Evolutionary conservation across 306 rosid genomes (phyloP).

Genomic region (Abrus pulchellus): DNA sequence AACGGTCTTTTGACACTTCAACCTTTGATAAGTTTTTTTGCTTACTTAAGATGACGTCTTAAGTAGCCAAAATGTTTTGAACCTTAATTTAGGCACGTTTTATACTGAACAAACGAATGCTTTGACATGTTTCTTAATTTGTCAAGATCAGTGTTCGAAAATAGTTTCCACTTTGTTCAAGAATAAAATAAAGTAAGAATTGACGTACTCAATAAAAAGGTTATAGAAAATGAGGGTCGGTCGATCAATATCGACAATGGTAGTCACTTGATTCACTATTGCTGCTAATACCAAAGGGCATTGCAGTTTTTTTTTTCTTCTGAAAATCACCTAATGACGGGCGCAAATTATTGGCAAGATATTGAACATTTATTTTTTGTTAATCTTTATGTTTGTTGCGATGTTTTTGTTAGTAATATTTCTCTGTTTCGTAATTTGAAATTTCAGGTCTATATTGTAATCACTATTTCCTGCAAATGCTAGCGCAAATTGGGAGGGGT

Average conservation of each 20-base stretch:
- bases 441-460: constrained; percentile 84
- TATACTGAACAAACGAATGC: background rate
- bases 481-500: constrained; percentile 86
- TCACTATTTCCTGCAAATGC: constrained; percentile 92
- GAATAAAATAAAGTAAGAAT: constrained; percentile 16
- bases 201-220: background rate
- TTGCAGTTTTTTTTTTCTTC: background rate
- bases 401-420: background rate
- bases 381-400: constrained; percentile 33
- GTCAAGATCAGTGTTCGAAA: constrained; percentile 19
- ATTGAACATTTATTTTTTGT: constrained; percentile 27
- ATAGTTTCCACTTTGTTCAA: constrained; percentile 11
- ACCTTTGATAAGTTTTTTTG: constrained; percentile 22
- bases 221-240: background rate
- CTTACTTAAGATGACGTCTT: constrained; percentile 16
- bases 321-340: background rate
- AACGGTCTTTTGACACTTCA: constrained; percentile 34
- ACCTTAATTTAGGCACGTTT: constrained; percentile 13
- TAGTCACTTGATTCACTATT: background rate
- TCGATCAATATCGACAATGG: background rate
- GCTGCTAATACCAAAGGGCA: background rate
- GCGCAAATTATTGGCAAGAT: background rate
- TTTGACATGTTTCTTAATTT: constrained; percentile 18
- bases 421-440: constrained; percentile 35
- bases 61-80: constrained; percentile 13